Conservation (phyloP, 2,329 filamentous ascomycete genomes). For the Hypomyces perniciosus region DNA sequence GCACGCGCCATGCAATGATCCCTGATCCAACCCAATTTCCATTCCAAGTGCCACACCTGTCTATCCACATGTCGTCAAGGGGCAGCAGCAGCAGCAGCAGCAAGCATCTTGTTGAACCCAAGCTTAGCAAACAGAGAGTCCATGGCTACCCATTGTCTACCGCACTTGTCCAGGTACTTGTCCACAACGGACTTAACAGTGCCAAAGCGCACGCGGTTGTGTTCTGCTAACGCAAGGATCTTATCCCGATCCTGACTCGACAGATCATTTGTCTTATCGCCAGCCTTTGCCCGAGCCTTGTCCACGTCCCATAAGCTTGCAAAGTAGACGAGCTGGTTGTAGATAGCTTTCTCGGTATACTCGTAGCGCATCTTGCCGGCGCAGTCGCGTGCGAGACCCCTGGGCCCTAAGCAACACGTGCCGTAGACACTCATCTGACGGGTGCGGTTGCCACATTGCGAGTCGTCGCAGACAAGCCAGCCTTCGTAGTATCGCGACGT, state of each 20-base stretch:
- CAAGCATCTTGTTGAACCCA: slow-evolving; percentile 41
- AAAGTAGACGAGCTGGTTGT: slow-evolving; percentile 92
- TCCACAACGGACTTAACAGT: slow-evolving; percentile 74
- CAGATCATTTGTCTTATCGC: slow-evolving; percentile 41
- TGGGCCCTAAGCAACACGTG: slow-evolving; percentile 79
- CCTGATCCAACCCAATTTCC: no score
- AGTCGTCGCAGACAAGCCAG: slow-evolving; percentile 86
- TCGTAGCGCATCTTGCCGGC: slow-evolving; percentile 84
- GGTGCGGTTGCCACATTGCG: slow-evolving; percentile 78
- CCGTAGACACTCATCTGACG: slow-evolving; percentile 92
- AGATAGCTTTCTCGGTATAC: slow-evolving; percentile 80
- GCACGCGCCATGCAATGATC: no score
- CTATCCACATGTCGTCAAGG: not conserved
- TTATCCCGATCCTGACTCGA: slow-evolving; percentile 54
- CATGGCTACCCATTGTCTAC: slow-evolving; percentile 90
- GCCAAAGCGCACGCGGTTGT: slow-evolving; percentile 74
- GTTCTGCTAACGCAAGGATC: slow-evolving; percentile 66
- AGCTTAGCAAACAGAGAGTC: slow-evolving; percentile 72
- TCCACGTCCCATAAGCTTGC: slow-evolving; percentile 84
- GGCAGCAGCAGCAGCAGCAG: slow-evolving; percentile 1
- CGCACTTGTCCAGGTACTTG: slow-evolving; percentile 81
- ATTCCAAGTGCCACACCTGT: not conserved
- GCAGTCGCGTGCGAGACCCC: slow-evolving; percentile 78
- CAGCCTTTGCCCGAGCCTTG: slow-evolving; percentile 56
- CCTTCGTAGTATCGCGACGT: slow-evolving; percentile 86